Evolutionary conservation across 1,139 yeast genomes (phyloP), one percentile per base, ranked within the genome.

Genomic region (Blastobotrys indianensis): DNA sequence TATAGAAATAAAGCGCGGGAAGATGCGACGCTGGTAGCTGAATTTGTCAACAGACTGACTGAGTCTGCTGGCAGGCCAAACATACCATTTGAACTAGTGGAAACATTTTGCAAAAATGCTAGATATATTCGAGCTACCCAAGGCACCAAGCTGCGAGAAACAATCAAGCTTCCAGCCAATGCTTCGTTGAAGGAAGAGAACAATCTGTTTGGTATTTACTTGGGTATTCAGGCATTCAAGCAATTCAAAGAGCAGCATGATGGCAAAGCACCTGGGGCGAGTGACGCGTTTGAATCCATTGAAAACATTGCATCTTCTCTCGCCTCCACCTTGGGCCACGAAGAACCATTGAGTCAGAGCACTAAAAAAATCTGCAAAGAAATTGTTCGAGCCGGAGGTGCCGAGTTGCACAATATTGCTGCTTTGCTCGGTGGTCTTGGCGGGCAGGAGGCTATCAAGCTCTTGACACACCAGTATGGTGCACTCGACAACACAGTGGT

Each of bases 351-450:
- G 5, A 25, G 42, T 16, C 44, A 47, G 9, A 37, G 44, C 10
- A 51, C 55, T 5, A 32, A 31, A 28, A 50, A 50, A 25, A 52
- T 52, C 12, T 33, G 58, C 7, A 34, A 49, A 13, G 65, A 59
- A 45, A 44, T 56, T 3, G 45, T 50, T 3, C 64, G 81, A 39
- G 58, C 67, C 8, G 64, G 68, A 3, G 73, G 75, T 2, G 52
- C 54, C 0, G 77, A 74, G 51, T 47, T 78, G 15, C 68, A 73
- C 45, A 75, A 76, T 50, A 70, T 74, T 10, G 64, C 77, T 1
- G 64, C 82, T 0, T 63, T 83, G n/a, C 67, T 85, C 55, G 95
- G 94, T 3, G 95, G 95, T 0, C 66, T 85, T 9, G 85, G 79
- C 0, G 79, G 87, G 13, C 95, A 87, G 59, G 96, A 87, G 58